Evolutionary conservation across 2,329 filamentous ascomycete species (phyloP), one percentile per base, ranked within the genome.

Genomic region (Fusarium cicatricum): DNA sequence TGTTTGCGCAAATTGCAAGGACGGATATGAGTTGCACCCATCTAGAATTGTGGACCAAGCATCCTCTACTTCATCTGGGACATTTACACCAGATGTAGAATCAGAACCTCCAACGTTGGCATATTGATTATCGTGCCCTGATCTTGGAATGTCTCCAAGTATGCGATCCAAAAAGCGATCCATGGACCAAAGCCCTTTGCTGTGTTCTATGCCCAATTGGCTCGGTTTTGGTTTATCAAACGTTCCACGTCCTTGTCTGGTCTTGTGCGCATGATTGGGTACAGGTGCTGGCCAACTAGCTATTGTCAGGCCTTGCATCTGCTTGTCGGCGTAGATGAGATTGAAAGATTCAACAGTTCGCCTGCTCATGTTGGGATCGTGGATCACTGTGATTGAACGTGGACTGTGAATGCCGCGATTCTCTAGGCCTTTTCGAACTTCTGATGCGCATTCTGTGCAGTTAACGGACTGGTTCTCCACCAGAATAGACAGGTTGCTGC

Each of bases 321-420:
- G 7, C 0, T 38, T n/a, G 0, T 0, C 0, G 9, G n/a, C n/a
- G n/a, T 60, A 63, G 0, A 46, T 5, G 0, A 4, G 10, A 5
- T 48, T 12, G 4, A 62, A 62, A 0, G 38, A 39, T 5, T 21
- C 34, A 0, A 52, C 5, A 0, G 59, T 62, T 7, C 38, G 29
- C 4, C 19, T 42, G 2, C 42, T 63, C 59, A 62, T 62, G 0
- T 59, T 55, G 0, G 59, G 59, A 0, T 62, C 59, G 2, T 63
- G 59, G 0, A 62, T 55, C 5, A 62, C 32, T 0, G 44, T 28
- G 2, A 62, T 43, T 0, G 59, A 63, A 1, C 36, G 11, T 0
- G 55, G 59, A 0, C 8, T 14, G 0, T 0, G 2, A n/a, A 63
- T 33, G 0, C 23, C 38, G 0, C 23, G 2, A 0, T 4, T 11